These are phyloP conservation scores for Mortierella sp. DNA, from an alignment of 371 early-diverging fungal species.

Conservation along the genomic window DNA sequence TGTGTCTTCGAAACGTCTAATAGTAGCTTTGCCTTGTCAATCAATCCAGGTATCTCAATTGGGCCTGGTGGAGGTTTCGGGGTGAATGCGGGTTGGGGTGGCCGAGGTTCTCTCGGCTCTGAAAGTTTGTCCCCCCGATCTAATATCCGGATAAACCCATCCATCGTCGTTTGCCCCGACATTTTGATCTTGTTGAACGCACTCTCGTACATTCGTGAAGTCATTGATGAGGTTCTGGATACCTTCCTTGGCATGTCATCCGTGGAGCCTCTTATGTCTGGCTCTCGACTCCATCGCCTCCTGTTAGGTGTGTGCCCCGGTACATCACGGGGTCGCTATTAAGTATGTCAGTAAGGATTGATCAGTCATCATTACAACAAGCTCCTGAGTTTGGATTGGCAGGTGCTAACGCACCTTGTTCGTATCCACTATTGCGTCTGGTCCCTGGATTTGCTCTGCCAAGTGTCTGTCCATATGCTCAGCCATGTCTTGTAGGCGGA, in stretches of 20 bases:
- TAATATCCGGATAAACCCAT: constrained; percentile 24
- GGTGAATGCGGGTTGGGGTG: constrained; percentile 12
- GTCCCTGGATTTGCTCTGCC: constrained; percentile 35
- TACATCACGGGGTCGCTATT: too few species aligned
- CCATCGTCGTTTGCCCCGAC: constrained; percentile 29
- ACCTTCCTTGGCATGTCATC: too few species aligned
- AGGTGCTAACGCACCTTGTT: constrained; percentile 3
- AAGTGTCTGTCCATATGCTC: constrained; percentile 48
- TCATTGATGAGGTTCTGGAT: too few species aligned
- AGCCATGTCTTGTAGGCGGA: constrained; percentile 30
- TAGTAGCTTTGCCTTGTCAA: constrained; percentile 20
- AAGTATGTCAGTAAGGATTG: too few species aligned
- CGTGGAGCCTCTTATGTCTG: too few species aligned
- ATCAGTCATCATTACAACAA: too few species aligned
- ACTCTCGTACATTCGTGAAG: too few species aligned
- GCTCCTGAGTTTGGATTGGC: too few species aligned
- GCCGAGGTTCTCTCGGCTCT: neutral
- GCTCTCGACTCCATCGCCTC: too few species aligned
- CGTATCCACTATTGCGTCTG: neutral
- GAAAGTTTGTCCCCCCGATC: neutral
- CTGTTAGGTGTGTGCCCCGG: too few species aligned
- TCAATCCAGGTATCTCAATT: constrained; percentile 7
- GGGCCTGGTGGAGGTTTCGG: neutral
- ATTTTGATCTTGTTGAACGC: too few species aligned
- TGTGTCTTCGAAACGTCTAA: constrained; percentile 21